Evolutionary conservation across 768 basidiomycete species (phyloP).

Genomic region (Hygrocybe coccinea): DNA sequence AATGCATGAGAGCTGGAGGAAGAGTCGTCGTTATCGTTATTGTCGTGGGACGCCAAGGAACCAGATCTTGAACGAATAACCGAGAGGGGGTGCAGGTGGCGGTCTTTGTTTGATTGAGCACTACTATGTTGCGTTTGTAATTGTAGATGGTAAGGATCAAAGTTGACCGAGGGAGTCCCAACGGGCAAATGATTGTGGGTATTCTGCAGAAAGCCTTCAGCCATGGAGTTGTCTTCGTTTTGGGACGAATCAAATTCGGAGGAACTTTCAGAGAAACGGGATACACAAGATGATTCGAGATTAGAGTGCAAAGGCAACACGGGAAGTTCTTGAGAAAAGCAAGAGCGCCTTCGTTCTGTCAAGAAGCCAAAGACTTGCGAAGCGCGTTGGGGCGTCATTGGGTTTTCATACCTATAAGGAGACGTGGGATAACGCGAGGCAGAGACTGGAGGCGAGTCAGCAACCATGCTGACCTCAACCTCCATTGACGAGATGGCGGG

Average conservation of each 20-base stretch:
- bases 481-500: slow-evolving; percentile 68
- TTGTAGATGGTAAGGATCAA: slow-evolving; percentile 8
- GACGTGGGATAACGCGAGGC: slow-evolving; percentile 18
- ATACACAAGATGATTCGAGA: slow-evolving; percentile 14
- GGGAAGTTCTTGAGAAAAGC: slow-evolving; percentile 27
- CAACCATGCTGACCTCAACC: slow-evolving; percentile 59
- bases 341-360: slow-evolving; percentile 41
- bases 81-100: too few relatives aligned
- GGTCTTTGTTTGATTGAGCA: too few relatives aligned
- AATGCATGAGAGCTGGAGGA: too few relatives aligned
- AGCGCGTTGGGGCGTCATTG: slow-evolving; percentile 59
- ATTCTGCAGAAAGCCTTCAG: slow-evolving; percentile 7
- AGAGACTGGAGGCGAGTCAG: slow-evolving; percentile 35
- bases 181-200: neutral
- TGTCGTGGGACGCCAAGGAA: too few relatives aligned
- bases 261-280: slow-evolving; percentile 17
- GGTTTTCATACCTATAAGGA: slow-evolving; percentile 35
- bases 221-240: slow-evolving; percentile 8
- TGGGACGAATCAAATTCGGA: slow-evolving; percentile 9
- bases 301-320: neutral
- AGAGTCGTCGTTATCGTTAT: too few relatives aligned
- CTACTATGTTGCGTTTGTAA: slow-evolving; percentile 23
- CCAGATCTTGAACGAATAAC: too few relatives aligned
- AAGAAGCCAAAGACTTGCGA: slow-evolving; percentile 75
- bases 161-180: slow-evolving; percentile 4